Evolutionary conservation across 148 eudicot genomes (phyloP).

Genomic region (Diospyros kaki): DNA sequence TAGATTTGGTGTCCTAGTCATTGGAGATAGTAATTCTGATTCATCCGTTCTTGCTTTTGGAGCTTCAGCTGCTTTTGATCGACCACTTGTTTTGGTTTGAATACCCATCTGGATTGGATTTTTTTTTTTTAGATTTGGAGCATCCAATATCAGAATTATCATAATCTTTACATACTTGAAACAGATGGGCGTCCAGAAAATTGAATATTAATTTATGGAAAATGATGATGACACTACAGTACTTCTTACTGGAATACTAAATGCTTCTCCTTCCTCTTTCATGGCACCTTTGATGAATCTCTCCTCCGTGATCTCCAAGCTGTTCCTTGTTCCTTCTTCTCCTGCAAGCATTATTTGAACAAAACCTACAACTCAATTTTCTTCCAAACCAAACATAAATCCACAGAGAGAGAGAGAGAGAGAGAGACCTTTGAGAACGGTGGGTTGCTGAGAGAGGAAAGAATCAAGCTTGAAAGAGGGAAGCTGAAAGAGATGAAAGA

Average conservation of each 20-base stretch:
- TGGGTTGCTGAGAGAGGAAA: conserved; percentile 25
- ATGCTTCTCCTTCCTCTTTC: conserved; percentile 22
- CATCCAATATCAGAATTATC: background rate
- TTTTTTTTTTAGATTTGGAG: background rate
- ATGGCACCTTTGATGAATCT: background rate
- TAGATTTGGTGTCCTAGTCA: conserved; percentile 55
- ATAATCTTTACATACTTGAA: conserved; percentile 12
- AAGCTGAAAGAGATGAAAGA: conserved; percentile 52
- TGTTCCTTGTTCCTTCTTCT: conserved; percentile 70
- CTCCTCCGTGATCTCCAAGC: conserved; percentile 45
- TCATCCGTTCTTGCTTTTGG: conserved; percentile 33
- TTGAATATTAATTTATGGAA: no score
- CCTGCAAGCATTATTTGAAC: conserved; percentile 28
- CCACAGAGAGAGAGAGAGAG: background rate
- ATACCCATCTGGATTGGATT: conserved; percentile 31
- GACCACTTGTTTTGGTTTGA: conserved; percentile 35
- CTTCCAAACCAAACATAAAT: background rate
- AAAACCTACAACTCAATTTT: background rate
- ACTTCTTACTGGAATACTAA: conserved; percentile 37
- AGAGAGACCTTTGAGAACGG: conserved; percentile 36
- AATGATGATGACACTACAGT: background rate
- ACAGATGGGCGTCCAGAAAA: background rate
- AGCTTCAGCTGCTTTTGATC: conserved; percentile 23
- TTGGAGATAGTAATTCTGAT: conserved; percentile 36
- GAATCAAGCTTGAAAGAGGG: conserved; percentile 16